Percentiles rank a stretch among this genome's conserved stretches.
These are phyloP conservation scores for Cyclotella cryptica DNA, from an alignment of 108 stramenopile genomes.

Conservation along the genomic window DNA sequence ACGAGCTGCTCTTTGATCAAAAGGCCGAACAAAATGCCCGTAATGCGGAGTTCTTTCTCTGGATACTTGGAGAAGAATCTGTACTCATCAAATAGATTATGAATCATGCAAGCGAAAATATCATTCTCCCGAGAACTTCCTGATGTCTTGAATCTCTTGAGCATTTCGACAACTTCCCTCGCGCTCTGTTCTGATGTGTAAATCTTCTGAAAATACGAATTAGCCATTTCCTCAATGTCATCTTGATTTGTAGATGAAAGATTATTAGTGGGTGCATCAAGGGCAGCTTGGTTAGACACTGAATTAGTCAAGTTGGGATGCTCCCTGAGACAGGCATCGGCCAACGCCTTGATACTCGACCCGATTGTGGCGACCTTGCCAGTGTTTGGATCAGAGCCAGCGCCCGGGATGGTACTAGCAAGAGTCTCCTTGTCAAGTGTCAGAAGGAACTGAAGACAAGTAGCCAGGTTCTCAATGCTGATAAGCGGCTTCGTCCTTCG, in stretches of 20 bases:
- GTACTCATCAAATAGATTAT: slow-evolving; percentile 99
- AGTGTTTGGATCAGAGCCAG: slow-evolving; percentile 40
- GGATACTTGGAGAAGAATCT: slow-evolving; percentile 98
- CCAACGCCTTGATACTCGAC: slow-evolving; percentile 71
- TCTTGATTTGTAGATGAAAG: slow-evolving; percentile 56
- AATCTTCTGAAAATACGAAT: slow-evolving; percentile 97
- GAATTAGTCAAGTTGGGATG: slow-evolving; percentile 59
- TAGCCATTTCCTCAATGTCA: slow-evolving; percentile 97
- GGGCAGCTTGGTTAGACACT: not conserved
- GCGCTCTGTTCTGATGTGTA: slow-evolving; percentile 96
- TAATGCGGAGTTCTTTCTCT: slow-evolving; percentile 99
- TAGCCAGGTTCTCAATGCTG: slow-evolving; percentile 80
- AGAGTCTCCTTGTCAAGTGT: slow-evolving; percentile 63
- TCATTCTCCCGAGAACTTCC: slow-evolving; percentile 93
- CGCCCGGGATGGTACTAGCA: slow-evolving; percentile 52
- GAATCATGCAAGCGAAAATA: slow-evolving; percentile 99
- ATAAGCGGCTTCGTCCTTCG: slow-evolving; percentile 63
- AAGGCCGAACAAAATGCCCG: slow-evolving; percentile 96
- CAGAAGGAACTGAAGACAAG: slow-evolving; percentile 62
- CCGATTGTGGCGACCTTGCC: slow-evolving; percentile 61
- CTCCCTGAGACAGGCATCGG: slow-evolving; percentile 64
- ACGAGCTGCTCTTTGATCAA: slow-evolving; percentile 98
- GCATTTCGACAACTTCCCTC: slow-evolving; percentile 95
- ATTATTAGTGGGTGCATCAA: slow-evolving; percentile 20
- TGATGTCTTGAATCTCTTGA: slow-evolving; percentile 95